phyloP scores from a whole-genome alignment of 2,329 filamentous ascomycete genomes.

The Beauveria brongniartii region DNA sequence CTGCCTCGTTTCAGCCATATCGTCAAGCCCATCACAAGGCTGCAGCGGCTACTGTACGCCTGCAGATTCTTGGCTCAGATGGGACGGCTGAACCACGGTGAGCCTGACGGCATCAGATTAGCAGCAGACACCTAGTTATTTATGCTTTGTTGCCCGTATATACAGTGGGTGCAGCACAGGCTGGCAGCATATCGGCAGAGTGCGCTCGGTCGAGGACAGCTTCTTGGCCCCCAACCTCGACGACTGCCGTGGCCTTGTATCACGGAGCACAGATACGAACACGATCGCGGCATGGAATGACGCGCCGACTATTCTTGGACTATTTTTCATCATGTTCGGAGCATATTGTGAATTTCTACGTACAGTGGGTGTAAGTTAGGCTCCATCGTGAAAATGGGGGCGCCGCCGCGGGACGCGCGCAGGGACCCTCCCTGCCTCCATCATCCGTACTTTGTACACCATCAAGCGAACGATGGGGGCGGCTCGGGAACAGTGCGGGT shows the following conservation, averaged over 20 bases:
- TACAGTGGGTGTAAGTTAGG: not conserved
- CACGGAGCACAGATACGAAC: not conserved
- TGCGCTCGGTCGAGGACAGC: too few species aligned
- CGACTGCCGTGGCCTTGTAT: too few species aligned
- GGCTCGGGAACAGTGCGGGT: not conserved
- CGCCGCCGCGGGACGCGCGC: conserved; percentile 4
- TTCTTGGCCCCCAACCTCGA: too few species aligned
- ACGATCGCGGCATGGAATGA: not conserved
- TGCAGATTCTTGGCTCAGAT: not conserved
- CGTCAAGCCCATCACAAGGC: not conserved
- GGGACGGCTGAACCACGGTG: not conserved
- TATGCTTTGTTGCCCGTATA: not conserved
- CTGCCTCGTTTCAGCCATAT: not conserved
- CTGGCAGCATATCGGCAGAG: not conserved
- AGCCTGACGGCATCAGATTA: not conserved
- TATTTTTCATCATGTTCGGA: not conserved
- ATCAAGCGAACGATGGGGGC: not conserved
- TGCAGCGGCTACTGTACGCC: not conserved
- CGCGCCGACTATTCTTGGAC: not conserved
- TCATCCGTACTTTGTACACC: too few species aligned
- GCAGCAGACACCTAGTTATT: not conserved
- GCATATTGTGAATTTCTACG: too few species aligned
- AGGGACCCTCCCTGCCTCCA: not conserved
- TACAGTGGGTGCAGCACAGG: too few species aligned
- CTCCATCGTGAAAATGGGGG: not conserved